Base-by-base conservation (phyloP, 352 stramenopile genomes). In the Hyaloperonospora brassicae region DNA sequence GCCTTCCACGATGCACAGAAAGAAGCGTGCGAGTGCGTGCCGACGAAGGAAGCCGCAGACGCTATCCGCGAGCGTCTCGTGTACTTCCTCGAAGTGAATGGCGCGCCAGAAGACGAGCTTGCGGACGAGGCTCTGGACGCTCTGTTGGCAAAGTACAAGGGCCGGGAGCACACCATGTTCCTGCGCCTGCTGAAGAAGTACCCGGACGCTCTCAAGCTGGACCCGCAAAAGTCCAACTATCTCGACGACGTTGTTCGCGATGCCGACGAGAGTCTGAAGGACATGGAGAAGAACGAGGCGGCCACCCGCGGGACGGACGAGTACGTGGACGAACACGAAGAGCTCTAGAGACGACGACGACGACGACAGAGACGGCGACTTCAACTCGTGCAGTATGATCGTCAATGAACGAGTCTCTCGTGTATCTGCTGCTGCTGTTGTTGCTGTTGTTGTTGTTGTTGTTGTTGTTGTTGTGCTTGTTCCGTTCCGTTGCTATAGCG, bases 21-120 rank as follows among this genome's bases (percentile, higher is more conserved):
- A n/a, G 74, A 86, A 47, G 81, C 81, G 24, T 91, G 81, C n/a
- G 55, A 61, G 21, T 91, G 81, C 49, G 76, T 88, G 12, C 24
- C 62, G 1, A 61, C 56, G 31, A 39, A 55, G 25, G 59, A 72
- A 13, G 68, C 50, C 0, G 59, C 47, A 10, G 50, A 25, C 5
- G 62, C 70, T 9, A 76, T 58, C 8, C 68, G 70, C 21, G 66
- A 72, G 30, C 81, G 81, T 1, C 56, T 91, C 0, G 59, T 73
- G 31, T 68, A 88, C 46, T 87, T 91, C 44, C 62, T 91, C 0
- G 57, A 48, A 17, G 34, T 61, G 14, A 77, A 76, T 36, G 57
- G 49, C n/a, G 81, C 76, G 1, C 41, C 72, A 0, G 61, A 63
- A 8, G 58, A 68, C 5, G 76, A 87, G 1, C 55, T 72, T 0